A percentile compares a stretch with the other conserved stretches of the same genome.
phyloP scores from a whole-genome alignment of 768 basidiomycete genomes.

The Paxillus rubicundulus region DNA sequence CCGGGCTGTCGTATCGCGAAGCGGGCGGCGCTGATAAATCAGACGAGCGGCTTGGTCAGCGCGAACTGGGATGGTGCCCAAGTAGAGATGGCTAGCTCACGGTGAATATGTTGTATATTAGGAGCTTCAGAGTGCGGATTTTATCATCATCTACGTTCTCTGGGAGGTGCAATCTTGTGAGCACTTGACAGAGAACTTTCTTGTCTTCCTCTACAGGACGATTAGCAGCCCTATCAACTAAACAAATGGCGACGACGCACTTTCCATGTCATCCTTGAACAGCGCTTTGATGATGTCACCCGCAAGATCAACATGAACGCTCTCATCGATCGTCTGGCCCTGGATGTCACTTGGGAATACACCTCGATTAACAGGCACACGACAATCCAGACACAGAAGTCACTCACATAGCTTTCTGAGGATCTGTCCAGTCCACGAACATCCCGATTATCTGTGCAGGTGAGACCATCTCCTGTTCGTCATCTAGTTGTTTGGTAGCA shows the following conservation, averaged over 20 bases:
- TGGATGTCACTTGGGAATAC: constrained; percentile 36
- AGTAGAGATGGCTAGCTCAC: constrained; percentile 1
- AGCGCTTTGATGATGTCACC: constrained; percentile 47
- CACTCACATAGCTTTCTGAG: constrained; percentile 61
- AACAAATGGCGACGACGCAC: constrained; percentile 46
- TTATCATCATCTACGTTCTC: constrained; percentile 68
- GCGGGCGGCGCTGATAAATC: constrained; percentile 49
- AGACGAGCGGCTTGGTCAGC: too few relatives aligned
- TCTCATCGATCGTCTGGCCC: constrained; percentile 37
- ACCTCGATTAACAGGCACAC: not conserved
- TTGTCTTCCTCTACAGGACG: constrained; percentile 50
- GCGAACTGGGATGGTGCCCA: too few relatives aligned
- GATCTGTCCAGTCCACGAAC: constrained; percentile 87
- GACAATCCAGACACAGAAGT: constrained; percentile 14
- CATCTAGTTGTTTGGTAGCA: constrained; percentile 62
- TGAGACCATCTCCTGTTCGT: constrained; percentile 70
- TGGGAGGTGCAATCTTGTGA: constrained; percentile 65
- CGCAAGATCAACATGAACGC: constrained; percentile 56
- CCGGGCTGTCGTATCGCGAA: constrained; percentile 55
- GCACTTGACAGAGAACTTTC: constrained; percentile 61
- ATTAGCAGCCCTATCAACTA: constrained; percentile 51
- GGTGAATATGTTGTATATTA: constrained; percentile 45
- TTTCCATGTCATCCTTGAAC: constrained; percentile 48
- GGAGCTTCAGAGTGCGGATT: constrained; percentile 57
- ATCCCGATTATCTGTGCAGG: constrained; percentile 74